Evolutionary conservation across 331 rosid species (phyloP), one percentile per base, ranked within the genome.

Genomic region (Quercus phellos): DNA sequence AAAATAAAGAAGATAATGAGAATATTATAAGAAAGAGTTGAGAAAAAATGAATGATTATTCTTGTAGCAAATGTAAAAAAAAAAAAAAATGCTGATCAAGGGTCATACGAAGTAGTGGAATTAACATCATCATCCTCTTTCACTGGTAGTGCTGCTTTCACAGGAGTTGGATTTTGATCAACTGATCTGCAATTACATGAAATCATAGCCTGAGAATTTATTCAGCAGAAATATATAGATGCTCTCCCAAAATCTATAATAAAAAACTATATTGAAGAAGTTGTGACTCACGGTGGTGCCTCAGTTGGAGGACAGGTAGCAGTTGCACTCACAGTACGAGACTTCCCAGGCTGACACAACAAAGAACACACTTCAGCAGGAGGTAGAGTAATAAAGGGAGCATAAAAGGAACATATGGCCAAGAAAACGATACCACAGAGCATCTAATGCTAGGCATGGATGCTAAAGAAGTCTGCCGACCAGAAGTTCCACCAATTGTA

Each of bases 61-160:
- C 0, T 66, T 42, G 38, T 46, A 60, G 80, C 9, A 22, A 56
- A 38, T 38, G 46, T 38, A 10, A 13, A 55, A 16, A 30, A 16
- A n/a, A n/a, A n/a, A 30, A 46, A 27, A 13, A 21, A 27, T 13
- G 75, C 17, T 74, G 72, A 43, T 74, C 27, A 24, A 55, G 75
- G 55, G 78, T 59, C 93, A 70, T 92, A 95, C 99, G 99, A 92
- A 75, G 96, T 88, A 68, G 91, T 77, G 66, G 98, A 92, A 77
- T 77, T 80, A 86, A 78, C 82, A 78, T 92, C 98, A 21, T 92
- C 98, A 0, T 94, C 98, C 77, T 89, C 93, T 78, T 79, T 90
- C 58, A 73, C 56, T 29, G 58, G 74, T 29, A 82, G 77, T 51
- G 89, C 84, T 72, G 83, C 70, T 82, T 80, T 86, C 53, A 56